Base-by-base conservation (phyloP, 2,329 filamentous ascomycete genomes). In the Gnomoniopsis smithogilvyi region DNA sequence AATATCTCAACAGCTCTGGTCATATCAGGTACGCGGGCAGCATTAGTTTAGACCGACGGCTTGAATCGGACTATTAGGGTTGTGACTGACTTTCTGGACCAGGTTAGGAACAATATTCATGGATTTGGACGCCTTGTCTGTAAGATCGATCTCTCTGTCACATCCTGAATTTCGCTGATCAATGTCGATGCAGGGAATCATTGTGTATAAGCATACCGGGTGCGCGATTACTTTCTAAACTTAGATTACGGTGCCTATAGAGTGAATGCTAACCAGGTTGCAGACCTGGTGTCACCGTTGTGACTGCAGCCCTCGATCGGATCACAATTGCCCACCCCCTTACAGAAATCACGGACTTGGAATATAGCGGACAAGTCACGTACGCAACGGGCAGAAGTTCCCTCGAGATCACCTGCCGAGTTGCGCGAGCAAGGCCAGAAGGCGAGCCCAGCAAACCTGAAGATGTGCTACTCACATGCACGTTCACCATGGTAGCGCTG, bases 401-500 rank as follows among this genome's bases (percentile, higher is more conserved):
- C 68, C 84, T 91, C 72, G 89, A 92, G 65, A 86, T 92, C 10
- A 90, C 88, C 0, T 82, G 90, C 64, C 86, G 90, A 68, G 88
- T 92, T 19, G 86, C 88, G 8, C 89, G 88, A 67, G 87, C 84
- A 0, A 82, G 86, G 0, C 74, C 78, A 34, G 75, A 82, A 55
- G 87, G 86, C 24, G 78, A 88, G 65, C 72, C 73, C 0, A 76
- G 74, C 67, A 72, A 67, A 48, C 75, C 76, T 0, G 75, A 78
- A 54, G 77, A 79, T 51, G 70, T 77, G 12, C 67, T 79, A 43
- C 68, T 79, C 1, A 79, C 76, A 0, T 79, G 77, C 64, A 77
- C 86, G 7, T 91, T 91, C 67, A 91, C 88, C 0, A 91, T 92
- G 89, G 89, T 91, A 0, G 89, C 88, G 1, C 74, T 91, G 12